phyloP scores from a whole-genome alignment of 1,284 basidiomycete species.

The Erythrobasidium hasegawianum region DNA sequence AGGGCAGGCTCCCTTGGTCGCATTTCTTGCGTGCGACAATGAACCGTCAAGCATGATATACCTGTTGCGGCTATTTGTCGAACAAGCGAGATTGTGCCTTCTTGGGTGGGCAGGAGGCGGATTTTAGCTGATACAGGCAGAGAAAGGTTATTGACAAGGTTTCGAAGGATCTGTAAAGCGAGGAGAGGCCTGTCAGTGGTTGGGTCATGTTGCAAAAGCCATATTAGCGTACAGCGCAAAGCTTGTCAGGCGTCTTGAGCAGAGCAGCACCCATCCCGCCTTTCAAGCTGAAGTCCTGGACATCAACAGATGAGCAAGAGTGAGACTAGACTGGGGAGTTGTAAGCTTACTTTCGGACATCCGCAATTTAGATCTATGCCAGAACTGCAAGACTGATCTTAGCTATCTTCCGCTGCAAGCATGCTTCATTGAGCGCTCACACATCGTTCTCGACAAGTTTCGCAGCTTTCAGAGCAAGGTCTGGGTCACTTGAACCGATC shows the following conservation, averaged over 20 bases:
- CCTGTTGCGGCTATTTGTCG: conserved; percentile 82
- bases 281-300: conserved; percentile 79
- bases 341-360: conserved; percentile 45
- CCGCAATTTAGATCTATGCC: conserved; percentile 92
- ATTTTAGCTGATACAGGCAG: conserved; percentile 90
- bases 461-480: conserved; percentile 86
- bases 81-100: conserved; percentile 81
- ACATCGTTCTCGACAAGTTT: conserved; percentile 82
- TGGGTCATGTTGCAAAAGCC: background rate
- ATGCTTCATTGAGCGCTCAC: background rate
- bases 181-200: conserved; percentile 3
- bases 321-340: too few species aligned
- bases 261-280: conserved; percentile 95
- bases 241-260: conserved; percentile 81
- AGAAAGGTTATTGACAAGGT: conserved; percentile 68
- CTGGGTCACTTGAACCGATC: conserved; percentile 83
- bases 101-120: conserved; percentile 76
- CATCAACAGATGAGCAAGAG: background rate
- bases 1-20: conserved; percentile 75
- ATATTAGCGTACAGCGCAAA: conserved; percentile 57
- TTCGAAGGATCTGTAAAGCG: conserved; percentile 64
- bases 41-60: conserved; percentile 83
- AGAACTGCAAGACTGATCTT: conserved; percentile 49
- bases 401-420: background rate
- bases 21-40: conserved; percentile 93